Conservation (phyloP, 306 rosid species). For the Vachellia collinsii region DNA sequence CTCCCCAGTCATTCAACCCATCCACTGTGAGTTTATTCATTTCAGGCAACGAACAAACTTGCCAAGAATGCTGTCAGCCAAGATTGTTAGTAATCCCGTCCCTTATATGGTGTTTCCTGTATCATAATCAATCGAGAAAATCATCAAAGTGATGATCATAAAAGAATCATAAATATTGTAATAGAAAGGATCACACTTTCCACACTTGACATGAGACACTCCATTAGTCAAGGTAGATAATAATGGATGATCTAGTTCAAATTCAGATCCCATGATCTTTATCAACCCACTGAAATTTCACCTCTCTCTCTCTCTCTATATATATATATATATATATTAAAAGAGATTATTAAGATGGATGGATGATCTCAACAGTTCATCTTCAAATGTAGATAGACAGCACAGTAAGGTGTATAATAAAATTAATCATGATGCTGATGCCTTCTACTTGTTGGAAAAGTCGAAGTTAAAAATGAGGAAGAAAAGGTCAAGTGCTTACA, state of each 20-base stretch:
- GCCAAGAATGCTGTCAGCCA: slow-evolving; percentile 36
- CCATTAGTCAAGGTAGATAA: slow-evolving; percentile 16
- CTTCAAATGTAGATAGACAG: background rate
- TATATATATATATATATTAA: too few species aligned
- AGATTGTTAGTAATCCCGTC: slow-evolving; percentile 67
- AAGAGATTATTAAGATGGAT: slow-evolving; percentile 7
- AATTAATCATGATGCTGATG: background rate
- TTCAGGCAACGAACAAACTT: slow-evolving; percentile 30
- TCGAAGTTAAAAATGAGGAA: background rate
- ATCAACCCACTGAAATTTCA: background rate
- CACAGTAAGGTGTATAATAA: too few species aligned
- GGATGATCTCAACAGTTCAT: slow-evolving; percentile 7
- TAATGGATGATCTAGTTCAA: slow-evolving; percentile 18
- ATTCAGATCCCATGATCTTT: slow-evolving; percentile 19
- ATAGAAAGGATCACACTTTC: background rate
- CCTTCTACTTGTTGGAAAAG: slow-evolving; percentile 24
- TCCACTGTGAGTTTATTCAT: slow-evolving; percentile 33
- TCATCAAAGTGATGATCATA: slow-evolving; percentile 8
- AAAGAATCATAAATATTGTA: background rate
- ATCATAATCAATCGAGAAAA: background rate
- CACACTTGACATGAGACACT: background rate
- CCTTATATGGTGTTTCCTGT: slow-evolving; percentile 87
- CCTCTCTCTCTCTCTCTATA: background rate
- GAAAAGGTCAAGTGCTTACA: slow-evolving; percentile 60
- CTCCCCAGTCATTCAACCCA: slow-evolving; percentile 28